phyloP scores from a whole-genome alignment of 1,284 basidiomycete species.

The Rhodotorula mucilaginosa region DNA sequence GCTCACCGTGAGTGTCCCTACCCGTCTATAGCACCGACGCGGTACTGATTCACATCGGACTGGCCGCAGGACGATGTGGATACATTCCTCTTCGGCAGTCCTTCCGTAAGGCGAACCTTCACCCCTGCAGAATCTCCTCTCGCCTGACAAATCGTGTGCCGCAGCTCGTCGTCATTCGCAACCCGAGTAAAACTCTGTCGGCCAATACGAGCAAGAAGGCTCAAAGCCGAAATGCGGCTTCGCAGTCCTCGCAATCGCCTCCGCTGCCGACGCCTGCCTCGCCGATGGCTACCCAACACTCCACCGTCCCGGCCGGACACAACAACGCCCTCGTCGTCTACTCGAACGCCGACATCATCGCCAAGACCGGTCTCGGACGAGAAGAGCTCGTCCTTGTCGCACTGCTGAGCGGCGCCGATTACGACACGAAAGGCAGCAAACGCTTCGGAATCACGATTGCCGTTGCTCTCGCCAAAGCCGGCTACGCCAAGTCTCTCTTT shows the following conservation, averaged over 20 bases:
- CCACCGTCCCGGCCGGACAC: not conserved
- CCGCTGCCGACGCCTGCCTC: not conserved
- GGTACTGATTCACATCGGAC: not conserved
- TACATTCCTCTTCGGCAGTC: slow-evolving; percentile 84
- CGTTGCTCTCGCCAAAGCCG: slow-evolving; percentile 52
- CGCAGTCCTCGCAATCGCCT: not conserved
- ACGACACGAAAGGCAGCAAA: slow-evolving; percentile 53
- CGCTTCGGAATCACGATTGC: slow-evolving; percentile 50
- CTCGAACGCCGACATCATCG: slow-evolving; percentile 53
- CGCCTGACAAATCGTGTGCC: not conserved
- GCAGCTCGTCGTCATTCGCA: slow-evolving; percentile 61
- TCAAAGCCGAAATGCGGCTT: not conserved
- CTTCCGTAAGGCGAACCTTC: slow-evolving; percentile 54
- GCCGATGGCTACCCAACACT: not conserved
- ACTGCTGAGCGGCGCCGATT: slow-evolving; percentile 85
- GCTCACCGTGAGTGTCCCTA: slow-evolving; percentile 56
- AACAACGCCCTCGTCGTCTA: slow-evolving; percentile 5
- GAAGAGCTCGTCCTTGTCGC: slow-evolving; percentile 81
- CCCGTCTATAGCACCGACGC: rapidly evolving
- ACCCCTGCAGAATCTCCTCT: not conserved
- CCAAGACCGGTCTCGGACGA: slow-evolving; percentile 62
- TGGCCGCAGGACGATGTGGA: slow-evolving; percentile 73
- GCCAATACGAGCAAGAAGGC: slow-evolving; percentile 20
- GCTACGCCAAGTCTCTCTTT: slow-evolving; percentile 56
- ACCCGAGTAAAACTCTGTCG: slow-evolving; percentile 65